Conservation (phyloP, 139 green algal genomes). For the Microglena sp. region DNA sequence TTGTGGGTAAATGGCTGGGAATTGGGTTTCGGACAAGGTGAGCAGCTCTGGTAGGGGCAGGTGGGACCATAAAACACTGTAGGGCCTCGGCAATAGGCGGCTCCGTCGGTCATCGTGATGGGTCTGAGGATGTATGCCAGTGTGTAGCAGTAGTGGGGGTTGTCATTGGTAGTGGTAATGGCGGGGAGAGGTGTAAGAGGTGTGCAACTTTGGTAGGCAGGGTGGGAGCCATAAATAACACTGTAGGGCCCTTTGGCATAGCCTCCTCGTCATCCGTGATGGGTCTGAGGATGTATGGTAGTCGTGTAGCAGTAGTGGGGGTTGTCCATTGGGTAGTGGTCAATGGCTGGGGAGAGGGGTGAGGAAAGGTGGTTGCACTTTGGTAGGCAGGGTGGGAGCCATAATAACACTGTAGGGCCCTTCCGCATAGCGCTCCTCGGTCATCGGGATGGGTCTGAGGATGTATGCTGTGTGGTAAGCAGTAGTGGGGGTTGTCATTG, state of each 20-base stretch:
- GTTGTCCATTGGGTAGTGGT: too few relatives aligned
- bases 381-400: too few relatives aligned
- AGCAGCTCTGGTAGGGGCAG: not conserved
- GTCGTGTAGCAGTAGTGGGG: too few relatives aligned
- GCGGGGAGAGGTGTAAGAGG: too few relatives aligned
- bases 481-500: not conserved
- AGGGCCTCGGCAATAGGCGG: slow-evolving; percentile 73
- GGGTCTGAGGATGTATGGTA: too few relatives aligned
- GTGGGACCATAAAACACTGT: slow-evolving; percentile 52
- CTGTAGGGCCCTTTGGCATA: slow-evolving; percentile 82
- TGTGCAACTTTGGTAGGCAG: not conserved
- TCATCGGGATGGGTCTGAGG: slow-evolving; percentile 75
- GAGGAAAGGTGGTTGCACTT: too few relatives aligned
- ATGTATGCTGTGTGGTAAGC: slow-evolving; percentile 68
- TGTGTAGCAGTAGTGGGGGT: not conserved
- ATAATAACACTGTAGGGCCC: slow-evolving; percentile 86
- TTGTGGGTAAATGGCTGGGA: not conserved
- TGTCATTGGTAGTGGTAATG: not conserved
- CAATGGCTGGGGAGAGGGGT: too few relatives aligned
- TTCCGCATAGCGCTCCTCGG: slow-evolving; percentile 65
- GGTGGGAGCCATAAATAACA: slow-evolving; percentile 32
- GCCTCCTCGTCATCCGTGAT: too few relatives aligned
- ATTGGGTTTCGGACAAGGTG: not conserved
- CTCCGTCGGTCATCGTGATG: slow-evolving; percentile 81
- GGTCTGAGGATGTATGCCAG: slow-evolving; percentile 77